Percentiles rank a stretch among this genome's conserved stretches.
Conservation (phyloP, 2,329 filamentous ascomycete genomes). For the Talaromyces verruculosus region DNA sequence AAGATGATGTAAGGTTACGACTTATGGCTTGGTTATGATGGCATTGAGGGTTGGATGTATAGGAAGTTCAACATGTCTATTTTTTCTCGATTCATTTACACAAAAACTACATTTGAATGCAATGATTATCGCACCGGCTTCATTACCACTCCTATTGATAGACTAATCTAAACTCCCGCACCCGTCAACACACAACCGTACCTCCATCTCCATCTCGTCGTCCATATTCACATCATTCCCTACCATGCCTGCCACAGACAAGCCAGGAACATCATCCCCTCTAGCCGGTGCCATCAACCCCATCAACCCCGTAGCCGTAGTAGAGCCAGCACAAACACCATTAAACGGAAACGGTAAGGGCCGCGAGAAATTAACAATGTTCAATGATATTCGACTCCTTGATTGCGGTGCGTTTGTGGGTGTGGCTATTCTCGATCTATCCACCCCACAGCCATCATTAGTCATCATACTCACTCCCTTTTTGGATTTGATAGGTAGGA, state of each 20-base stretch:
- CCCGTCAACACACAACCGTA: conserved; percentile 12
- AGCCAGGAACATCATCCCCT: conserved; percentile 13
- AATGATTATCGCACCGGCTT: neutral
- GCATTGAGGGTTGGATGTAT: neutral
- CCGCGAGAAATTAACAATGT: conserved; percentile 20
- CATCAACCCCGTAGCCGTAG: neutral
- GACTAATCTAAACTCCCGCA: neutral
- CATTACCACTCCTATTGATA: neutral
- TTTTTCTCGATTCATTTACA: neutral
- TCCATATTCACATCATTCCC: neutral
- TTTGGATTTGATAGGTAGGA: neutral
- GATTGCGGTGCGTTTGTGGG: conserved; percentile 31
- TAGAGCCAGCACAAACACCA: neutral
- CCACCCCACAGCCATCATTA: neutral
- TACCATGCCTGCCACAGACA: neutral
- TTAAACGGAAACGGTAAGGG: neutral
- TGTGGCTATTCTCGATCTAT: conserved; percentile 32
- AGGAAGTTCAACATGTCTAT: neutral
- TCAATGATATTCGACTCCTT: conserved; percentile 35
- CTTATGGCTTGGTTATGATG: conserved; percentile 5
- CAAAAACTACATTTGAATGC: neutral
- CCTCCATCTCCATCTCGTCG: conserved; percentile 18
- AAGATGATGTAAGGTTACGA: conserved; percentile 7
- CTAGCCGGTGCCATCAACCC: conserved; percentile 15
- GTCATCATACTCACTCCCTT: neutral